Base-by-base conservation (phyloP, 192 early-diverging fungal species). In the Entophlyctis luteolus region DNA sequence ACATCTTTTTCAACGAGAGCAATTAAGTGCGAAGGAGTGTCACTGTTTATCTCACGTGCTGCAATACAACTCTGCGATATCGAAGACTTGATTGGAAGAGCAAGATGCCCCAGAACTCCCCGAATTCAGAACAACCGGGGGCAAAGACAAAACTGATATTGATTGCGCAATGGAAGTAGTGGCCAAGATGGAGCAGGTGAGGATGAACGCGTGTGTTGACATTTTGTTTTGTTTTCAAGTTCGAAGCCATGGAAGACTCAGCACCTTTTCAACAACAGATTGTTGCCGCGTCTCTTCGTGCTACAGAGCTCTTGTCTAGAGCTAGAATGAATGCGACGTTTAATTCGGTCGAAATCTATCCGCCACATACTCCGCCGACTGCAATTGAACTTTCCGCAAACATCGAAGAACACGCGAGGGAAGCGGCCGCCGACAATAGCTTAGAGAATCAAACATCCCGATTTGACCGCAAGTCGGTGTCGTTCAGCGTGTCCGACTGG, bases 301-400 rank as follows among this genome's bases (percentile, higher is more conserved):
- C 60, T 4, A 5, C n/a, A 18, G 47, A 49, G 6, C 47, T 63
- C 4, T 48, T 63, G 6, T 12, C 45, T 6, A 42, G 60, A 3
- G 60, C 60, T 29, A 20, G 60, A 49, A 63, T 63, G 60, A 63
- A 63, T 49, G 60, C 60, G 39, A 20, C 23, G 4, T 63, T 22
- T 4, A 3, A 32, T 0, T n/a, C 39, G n/a, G n/a, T 42, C n/a
- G n/a, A n/a, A n/a, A n/a, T n/a, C n/a, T n/a, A n/a, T n/a, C n/a
- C n/a, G n/a, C n/a, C n/a, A n/a, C n/a, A n/a, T n/a, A n/a, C n/a
- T n/a, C n/a, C n/a, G n/a, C n/a, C n/a, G n/a, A n/a, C n/a, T n/a
- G n/a, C n/a, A n/a, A n/a, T n/a, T n/a, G n/a, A 18, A 10, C 16
- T 53, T 12, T 18, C 12, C 12, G 23, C 20, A 10, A 27, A 53